Evolutionary conservation across 1,284 basidiomycete genomes (phyloP).

Genomic region (Wolfiporia cocos): DNA sequence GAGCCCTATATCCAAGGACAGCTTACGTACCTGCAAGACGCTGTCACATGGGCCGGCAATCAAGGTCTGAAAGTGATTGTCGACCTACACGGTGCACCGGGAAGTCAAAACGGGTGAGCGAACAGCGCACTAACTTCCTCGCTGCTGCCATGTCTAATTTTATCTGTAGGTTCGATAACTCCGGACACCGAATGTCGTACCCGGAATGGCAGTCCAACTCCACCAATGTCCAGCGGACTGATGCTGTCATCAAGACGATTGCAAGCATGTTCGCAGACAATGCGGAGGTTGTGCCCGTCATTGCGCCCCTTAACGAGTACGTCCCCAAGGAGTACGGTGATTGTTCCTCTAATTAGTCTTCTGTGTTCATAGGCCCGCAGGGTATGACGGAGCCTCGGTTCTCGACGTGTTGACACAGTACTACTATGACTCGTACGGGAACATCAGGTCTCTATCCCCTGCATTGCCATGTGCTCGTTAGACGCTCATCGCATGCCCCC

Average conservation of each 20-base stretch:
- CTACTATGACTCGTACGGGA: conserved; percentile 70
- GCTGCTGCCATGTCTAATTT: neutral
- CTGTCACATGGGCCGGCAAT: conserved; percentile 73
- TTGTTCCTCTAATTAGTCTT: conserved; percentile 3
- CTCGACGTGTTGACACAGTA: conserved; percentile 60
- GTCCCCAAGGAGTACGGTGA: conserved; percentile 18
- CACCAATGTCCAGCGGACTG: conserved; percentile 66
- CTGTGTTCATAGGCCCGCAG: conserved; percentile 61
- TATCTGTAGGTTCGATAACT: conserved; percentile 75
- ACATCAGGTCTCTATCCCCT: conserved; percentile 51
- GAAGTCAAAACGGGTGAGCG: conserved; percentile 73
- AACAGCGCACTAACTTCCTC: neutral
- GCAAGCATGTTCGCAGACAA: conserved; percentile 54
- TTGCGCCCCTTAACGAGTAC: conserved; percentile 76
- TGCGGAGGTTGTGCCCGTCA: conserved; percentile 56
- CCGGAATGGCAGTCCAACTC: conserved; percentile 70
- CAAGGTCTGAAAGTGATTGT: conserved; percentile 79
- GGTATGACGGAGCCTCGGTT: conserved; percentile 52
- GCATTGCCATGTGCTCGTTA: conserved; percentile 3
- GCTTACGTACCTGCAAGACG: conserved; percentile 64
- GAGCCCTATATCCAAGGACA: conserved; percentile 87
- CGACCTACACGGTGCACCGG: conserved; percentile 81
- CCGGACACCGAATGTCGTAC: conserved; percentile 59
- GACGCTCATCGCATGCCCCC: conserved; percentile 6
- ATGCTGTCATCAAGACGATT: conserved; percentile 62